A percentile compares a stretch with the other conserved stretches of the same genome.
These are phyloP conservation scores for Trichomonas vaginalis DNA, from an alignment of 208 protist genomes.

Conservation along the genomic window DNA sequence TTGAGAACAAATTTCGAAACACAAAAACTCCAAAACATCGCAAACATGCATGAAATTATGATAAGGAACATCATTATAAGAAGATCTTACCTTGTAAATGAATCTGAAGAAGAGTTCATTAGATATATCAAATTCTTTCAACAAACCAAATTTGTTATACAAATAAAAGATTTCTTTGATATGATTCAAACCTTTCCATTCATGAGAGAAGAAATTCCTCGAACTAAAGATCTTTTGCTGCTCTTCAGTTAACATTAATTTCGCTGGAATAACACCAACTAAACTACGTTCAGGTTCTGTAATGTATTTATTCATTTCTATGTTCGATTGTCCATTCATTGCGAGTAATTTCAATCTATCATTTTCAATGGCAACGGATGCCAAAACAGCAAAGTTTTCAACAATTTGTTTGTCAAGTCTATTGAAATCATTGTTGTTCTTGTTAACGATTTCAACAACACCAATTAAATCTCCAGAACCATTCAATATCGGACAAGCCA, in stretches of 20 bases:
- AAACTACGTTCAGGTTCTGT: not conserved
- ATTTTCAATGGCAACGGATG: not conserved
- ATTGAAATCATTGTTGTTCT: not conserved
- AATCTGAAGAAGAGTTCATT: conserved; percentile 8
- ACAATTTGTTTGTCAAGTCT: not conserved
- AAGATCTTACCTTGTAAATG: not conserved
- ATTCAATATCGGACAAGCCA: not conserved
- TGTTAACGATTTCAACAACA: not conserved
- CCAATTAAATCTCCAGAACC: not conserved
- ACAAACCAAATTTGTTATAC: not conserved
- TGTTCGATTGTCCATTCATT: not conserved
- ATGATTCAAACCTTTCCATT: not conserved
- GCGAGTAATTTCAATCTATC: not conserved
- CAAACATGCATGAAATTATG: conserved; percentile 52
- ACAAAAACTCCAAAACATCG: conserved; percentile 47
- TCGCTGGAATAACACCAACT: not conserved
- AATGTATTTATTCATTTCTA: not conserved
- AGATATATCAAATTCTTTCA: conserved; percentile 20
- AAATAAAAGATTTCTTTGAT: not conserved
- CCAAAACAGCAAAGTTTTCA: not conserved
- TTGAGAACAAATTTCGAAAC: conserved; percentile 25
- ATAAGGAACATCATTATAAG: conserved; percentile 42
- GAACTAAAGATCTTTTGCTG: not conserved
- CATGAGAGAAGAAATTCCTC: not conserved
- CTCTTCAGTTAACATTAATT: not conserved